phyloP scores from a whole-genome alignment of 2,329 filamentous ascomycete species.

The Fusarium redolens region DNA sequence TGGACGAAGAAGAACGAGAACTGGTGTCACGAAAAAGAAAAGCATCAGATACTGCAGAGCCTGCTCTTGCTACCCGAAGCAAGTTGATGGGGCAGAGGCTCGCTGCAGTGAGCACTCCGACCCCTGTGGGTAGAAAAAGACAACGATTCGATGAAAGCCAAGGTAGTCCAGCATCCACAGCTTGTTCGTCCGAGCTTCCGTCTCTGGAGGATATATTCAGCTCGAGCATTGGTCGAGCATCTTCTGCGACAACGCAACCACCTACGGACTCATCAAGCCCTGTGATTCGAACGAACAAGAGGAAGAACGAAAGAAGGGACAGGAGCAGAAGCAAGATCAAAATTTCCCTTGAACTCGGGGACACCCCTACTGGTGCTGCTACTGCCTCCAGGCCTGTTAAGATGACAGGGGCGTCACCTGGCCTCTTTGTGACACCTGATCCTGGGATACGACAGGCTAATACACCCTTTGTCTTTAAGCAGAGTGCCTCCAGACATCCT shows the following conservation, averaged over 20 bases:
- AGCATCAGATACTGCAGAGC: fast-evolving
- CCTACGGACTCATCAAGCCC: fast-evolving
- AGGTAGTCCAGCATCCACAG: fast-evolving
- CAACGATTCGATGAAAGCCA: fast-evolving
- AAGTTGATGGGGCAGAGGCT: background rate
- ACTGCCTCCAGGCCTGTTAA: fast-evolving
- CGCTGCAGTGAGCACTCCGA: fast-evolving
- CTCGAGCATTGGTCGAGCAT: background rate
- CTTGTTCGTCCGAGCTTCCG: background rate
- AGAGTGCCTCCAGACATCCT: background rate
- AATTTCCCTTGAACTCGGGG: fast-evolving
- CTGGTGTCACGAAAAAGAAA: fast-evolving
- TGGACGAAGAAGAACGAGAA: fast-evolving
- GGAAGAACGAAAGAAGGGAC: fast-evolving
- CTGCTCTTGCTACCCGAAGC: background rate
- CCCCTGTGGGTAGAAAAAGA: fast-evolving
- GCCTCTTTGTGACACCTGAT: background rate
- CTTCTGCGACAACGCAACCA: fast-evolving
- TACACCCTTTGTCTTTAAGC: background rate
- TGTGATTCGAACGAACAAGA: fast-evolving
- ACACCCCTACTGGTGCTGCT: fast-evolving
- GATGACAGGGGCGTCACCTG: background rate
- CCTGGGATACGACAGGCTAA: fast-evolving
- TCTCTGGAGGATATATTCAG: background rate
- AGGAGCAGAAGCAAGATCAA: fast-evolving